phyloP scores from a whole-genome alignment of 768 basidiomycete genomes.

The Pholiota molesta region DNA sequence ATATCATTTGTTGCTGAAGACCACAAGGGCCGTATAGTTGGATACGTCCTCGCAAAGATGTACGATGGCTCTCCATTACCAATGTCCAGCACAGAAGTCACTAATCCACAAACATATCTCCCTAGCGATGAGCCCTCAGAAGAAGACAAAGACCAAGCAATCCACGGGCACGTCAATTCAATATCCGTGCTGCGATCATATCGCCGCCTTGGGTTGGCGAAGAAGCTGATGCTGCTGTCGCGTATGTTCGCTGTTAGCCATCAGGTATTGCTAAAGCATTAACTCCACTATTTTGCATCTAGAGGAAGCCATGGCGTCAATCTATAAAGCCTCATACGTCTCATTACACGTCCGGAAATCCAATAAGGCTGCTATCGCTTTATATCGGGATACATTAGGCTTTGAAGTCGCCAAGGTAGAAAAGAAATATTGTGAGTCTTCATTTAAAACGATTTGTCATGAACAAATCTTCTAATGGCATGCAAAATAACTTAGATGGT shows the following conservation, averaged over 20 bases:
- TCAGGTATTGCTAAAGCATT: background rate
- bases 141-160: constrained; percentile 59
- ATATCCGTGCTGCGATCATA: constrained; percentile 93
- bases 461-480: constrained; percentile 3
- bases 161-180: constrained; percentile 94
- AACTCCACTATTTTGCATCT: background rate
- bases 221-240: constrained; percentile 91
- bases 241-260: constrained; percentile 54
- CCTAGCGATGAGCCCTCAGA: constrained; percentile 41
- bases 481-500: constrained; percentile 56
- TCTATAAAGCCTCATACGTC: constrained; percentile 85
- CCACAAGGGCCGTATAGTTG: constrained; percentile 85
- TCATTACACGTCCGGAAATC: constrained; percentile 93
- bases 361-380: constrained; percentile 87
- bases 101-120: no score
- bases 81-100: background rate
- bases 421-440: constrained; percentile 83
- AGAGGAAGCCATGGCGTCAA: constrained; percentile 91
- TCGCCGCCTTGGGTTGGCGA: constrained; percentile 88
- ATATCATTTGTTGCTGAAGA: constrained; percentile 94
- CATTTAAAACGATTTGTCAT: background rate
- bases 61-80: constrained; percentile 33
- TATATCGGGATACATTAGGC: constrained; percentile 89
- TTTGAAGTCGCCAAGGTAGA: constrained; percentile 88
- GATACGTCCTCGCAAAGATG: constrained; percentile 97